Percentiles rank a stretch among this genome's conserved stretches.
These are phyloP conservation scores for Bjerkandera adusta DNA, from an alignment of 1,284 basidiomycete genomes.

Conservation along the genomic window DNA sequence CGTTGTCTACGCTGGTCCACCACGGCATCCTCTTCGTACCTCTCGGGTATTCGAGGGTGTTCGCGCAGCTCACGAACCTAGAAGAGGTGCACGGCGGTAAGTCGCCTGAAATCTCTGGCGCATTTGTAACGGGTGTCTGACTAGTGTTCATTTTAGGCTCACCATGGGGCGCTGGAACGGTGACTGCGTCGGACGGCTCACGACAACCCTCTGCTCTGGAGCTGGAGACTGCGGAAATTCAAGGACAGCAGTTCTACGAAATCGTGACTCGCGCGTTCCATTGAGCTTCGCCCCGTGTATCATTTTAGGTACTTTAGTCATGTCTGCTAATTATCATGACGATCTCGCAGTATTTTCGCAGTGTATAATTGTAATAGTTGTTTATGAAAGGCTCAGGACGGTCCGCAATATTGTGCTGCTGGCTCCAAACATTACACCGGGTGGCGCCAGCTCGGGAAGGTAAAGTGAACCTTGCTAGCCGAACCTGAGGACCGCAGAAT, in stretches of 20 bases:
- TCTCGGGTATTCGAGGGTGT: slow-evolving; percentile 68
- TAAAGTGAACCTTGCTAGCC: too few relatives aligned
- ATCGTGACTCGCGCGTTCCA: too few relatives aligned
- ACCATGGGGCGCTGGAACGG: slow-evolving; percentile 73
- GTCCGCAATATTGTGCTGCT: too few relatives aligned
- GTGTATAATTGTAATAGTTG: too few relatives aligned
- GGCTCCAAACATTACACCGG: too few relatives aligned
- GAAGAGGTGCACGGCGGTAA: slow-evolving; percentile 69
- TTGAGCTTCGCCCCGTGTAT: too few relatives aligned
- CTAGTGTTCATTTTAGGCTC: slow-evolving; percentile 40
- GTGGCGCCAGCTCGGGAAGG: too few relatives aligned
- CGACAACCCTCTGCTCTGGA: slow-evolving; percentile 65
- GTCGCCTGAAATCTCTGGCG: slow-evolving; percentile 22
- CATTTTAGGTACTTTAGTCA: too few relatives aligned
- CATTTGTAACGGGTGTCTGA: neutral
- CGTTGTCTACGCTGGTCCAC: slow-evolving; percentile 76
- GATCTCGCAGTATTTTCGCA: too few relatives aligned
- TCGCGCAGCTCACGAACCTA: slow-evolving; percentile 57
- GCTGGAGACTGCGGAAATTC: slow-evolving; percentile 60
- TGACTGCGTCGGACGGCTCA: slow-evolving; percentile 61
- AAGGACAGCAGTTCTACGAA: slow-evolving; percentile 63
- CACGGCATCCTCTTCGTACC: slow-evolving; percentile 83
- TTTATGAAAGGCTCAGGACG: too few relatives aligned
- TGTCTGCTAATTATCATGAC: too few relatives aligned
- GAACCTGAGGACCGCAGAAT: too few relatives aligned